Evolutionary conservation across 176 grass and related monocot genomes (phyloP).

Genomic region (Cymbopogon citratus): DNA sequence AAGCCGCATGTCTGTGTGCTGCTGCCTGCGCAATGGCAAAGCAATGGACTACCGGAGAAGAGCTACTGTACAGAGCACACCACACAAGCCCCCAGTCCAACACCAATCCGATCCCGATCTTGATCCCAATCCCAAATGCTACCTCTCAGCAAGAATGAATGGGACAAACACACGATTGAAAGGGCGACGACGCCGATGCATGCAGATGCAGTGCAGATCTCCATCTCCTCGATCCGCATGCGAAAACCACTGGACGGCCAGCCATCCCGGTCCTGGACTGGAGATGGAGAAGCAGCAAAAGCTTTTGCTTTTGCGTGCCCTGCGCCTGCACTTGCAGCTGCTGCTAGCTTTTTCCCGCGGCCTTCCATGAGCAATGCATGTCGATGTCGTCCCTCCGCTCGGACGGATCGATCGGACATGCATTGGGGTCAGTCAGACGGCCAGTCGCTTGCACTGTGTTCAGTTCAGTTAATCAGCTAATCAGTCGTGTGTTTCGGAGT

Average conservation of each 20-base stretch:
- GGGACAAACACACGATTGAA: neutral
- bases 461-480: neutral
- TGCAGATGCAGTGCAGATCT: too few relatives aligned
- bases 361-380: neutral
- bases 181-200: neutral
- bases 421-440: neutral
- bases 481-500: neutral
- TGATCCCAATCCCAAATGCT: conserved; percentile 2
- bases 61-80: neutral
- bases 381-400: neutral
- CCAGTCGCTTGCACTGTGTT: too few relatives aligned
- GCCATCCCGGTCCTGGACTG: neutral
- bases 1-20: neutral
- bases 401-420: too few relatives aligned
- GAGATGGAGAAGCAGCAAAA: neutral
- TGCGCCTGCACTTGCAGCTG: neutral
- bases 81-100: neutral
- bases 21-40: conserved; percentile 7
- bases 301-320: conserved; percentile 35
- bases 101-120: neutral
- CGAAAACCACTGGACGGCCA: neutral
- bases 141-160: neutral
- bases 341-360: neutral
- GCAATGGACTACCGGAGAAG: neutral
- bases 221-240: neutral